Conservation (phyloP, 176 grass and related monocot genomes). For the Eragrostis curvula region DNA sequence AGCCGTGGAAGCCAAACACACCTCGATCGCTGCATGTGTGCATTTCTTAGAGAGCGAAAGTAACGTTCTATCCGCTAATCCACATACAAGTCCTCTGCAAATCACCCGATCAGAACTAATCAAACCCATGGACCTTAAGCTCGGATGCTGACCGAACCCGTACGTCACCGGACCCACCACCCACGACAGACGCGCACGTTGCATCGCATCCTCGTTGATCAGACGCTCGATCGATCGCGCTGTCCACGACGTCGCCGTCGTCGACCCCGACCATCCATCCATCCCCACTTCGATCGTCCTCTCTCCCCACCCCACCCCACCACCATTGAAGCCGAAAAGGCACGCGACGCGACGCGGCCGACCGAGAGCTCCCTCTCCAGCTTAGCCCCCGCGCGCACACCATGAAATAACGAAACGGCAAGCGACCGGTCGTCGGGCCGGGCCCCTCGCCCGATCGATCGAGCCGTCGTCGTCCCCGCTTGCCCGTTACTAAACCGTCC, state of each 20-base stretch:
- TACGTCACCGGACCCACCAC: constrained; percentile 43
- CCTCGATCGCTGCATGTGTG: no score
- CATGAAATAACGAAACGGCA: constrained; percentile 64
- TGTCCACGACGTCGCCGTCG: constrained; percentile 25
- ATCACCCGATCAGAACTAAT: not conserved
- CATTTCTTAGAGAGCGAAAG: not conserved
- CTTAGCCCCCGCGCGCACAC: no score
- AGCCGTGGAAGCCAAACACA: no score
- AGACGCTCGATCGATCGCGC: not conserved
- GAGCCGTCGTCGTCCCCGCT: constrained; percentile 9
- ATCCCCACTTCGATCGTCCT: not conserved
- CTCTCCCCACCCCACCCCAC: not conserved
- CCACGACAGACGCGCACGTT: constrained; percentile 35
- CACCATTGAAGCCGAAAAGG: constrained; percentile 46
- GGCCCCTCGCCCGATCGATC: no score
- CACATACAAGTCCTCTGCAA: no score
- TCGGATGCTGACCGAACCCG: constrained; percentile 35
- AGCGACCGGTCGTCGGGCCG: constrained; percentile 9
- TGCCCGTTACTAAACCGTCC: constrained; percentile 54
- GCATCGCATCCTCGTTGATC: constrained; percentile 32
- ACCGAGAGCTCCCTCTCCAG: no score
- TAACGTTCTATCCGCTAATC: constrained; percentile 19
- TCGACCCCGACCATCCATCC: constrained; percentile 38
- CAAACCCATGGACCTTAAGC: not conserved
- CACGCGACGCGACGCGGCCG: not conserved